Evolutionary conservation across 768 basidiomycete genomes (phyloP).

Genomic region (Naganishia friedmannii): DNA sequence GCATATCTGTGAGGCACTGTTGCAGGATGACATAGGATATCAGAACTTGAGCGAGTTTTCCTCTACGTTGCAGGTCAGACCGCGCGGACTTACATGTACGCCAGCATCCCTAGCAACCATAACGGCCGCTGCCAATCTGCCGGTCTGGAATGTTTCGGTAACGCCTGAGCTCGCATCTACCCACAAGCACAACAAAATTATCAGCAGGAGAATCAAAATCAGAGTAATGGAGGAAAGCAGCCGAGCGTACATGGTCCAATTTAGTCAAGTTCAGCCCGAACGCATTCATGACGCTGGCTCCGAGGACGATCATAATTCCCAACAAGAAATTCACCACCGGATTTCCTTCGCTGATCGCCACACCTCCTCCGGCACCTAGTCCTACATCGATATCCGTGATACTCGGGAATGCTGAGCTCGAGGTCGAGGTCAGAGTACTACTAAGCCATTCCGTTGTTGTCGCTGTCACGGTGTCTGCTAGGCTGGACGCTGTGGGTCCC

Average conservation of each 20-base stretch:
- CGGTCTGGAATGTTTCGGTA: slow-evolving; percentile 72
- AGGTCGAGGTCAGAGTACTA: not conserved
- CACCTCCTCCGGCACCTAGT: not conserved
- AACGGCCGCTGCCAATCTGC: slow-evolving; percentile 78
- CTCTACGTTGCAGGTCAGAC: not conserved
- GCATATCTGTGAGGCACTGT: slow-evolving; percentile 44
- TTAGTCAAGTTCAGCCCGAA: slow-evolving; percentile 89
- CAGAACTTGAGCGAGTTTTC: not conserved
- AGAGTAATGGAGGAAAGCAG: not conserved
- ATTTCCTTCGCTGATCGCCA: not conserved
- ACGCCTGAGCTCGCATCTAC: slow-evolving; percentile 67
- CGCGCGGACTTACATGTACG: slow-evolving; percentile 72
- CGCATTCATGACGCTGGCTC: slow-evolving; percentile 61
- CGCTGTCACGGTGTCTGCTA: not conserved
- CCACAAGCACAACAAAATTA: not conserved
- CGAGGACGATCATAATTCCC: slow-evolving; percentile 73
- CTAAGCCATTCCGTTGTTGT: not conserved
- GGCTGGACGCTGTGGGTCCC: not conserved
- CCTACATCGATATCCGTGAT: not conserved
- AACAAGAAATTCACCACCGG: slow-evolving; percentile 38
- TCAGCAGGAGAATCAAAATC: not conserved
- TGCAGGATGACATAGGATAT: too few relatives aligned
- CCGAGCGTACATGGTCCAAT: slow-evolving; percentile 73
- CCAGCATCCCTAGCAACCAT: slow-evolving; percentile 83
- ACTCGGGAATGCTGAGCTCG: not conserved